Percentiles rank a stretch among this genome's conserved stretches.
Conservation (phyloP, 1,284 basidiomycete species). For the Ustilago bromivora region DNA sequence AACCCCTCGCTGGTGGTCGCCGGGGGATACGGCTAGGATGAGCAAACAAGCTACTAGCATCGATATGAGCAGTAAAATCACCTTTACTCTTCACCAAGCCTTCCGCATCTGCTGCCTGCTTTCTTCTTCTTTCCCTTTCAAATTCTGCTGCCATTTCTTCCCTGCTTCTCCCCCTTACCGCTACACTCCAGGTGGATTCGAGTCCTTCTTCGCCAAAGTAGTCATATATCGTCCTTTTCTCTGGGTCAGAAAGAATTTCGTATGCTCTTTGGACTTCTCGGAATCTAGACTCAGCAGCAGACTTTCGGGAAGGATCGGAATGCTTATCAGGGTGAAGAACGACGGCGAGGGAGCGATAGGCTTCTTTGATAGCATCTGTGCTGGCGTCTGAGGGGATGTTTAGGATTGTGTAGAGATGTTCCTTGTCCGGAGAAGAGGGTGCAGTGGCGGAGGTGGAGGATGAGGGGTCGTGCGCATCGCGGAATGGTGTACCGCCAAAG, state of each 20-base stretch:
- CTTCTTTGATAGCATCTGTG: slow-evolving; percentile 78
- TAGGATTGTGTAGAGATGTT: slow-evolving; percentile 71
- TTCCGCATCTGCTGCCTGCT: slow-evolving; percentile 72
- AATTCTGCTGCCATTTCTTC: slow-evolving; percentile 75
- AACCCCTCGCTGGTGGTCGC: slow-evolving; percentile 73
- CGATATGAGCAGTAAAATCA: slow-evolving; percentile 66
- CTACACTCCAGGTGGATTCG: slow-evolving; percentile 72
- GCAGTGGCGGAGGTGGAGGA: background rate
- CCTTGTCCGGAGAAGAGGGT: slow-evolving; percentile 30
- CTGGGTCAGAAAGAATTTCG: slow-evolving; percentile 78
- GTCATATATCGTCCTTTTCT: slow-evolving; percentile 82
- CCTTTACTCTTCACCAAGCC: slow-evolving; percentile 73
- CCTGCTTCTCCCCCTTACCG: slow-evolving; percentile 72
- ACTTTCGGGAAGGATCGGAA: slow-evolving; percentile 75
- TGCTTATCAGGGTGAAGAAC: slow-evolving; percentile 89
- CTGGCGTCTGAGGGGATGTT: slow-evolving; percentile 78
- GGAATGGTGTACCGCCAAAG: slow-evolving; percentile 65
- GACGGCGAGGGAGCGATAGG: slow-evolving; percentile 79
- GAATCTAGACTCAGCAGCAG: slow-evolving; percentile 77
- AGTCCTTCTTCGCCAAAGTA: slow-evolving; percentile 77
- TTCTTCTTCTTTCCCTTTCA: slow-evolving; percentile 71
- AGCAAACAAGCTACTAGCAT: slow-evolving; percentile 64
- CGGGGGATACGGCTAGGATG: slow-evolving; percentile 80
- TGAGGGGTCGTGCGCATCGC: slow-evolving; percentile 44
- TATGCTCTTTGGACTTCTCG: slow-evolving; percentile 83